Base-by-base conservation (phyloP, 2,329 filamentous ascomycete genomes). In the Phaeosphaeriaceae sp. region DNA sequence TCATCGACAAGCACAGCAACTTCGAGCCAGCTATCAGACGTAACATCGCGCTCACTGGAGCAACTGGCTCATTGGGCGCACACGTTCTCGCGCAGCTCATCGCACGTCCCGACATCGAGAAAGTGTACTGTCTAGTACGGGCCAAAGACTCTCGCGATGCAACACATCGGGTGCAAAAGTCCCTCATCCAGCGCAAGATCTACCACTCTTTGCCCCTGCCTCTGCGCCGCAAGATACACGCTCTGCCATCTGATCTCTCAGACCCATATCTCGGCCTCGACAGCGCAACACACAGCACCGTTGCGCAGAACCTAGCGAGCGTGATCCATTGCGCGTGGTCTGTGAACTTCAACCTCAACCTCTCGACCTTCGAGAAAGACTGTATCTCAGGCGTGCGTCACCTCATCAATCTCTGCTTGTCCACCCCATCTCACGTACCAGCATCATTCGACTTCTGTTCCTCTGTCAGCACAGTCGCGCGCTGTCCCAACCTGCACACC, bases 51-150 rank as follows among this genome's bases (percentile, higher is more conserved):
- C 74, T 91, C 3, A 91, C 88, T 1, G 89, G 89, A 1, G 83
- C 85, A 0, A 91, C 89, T 0, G 89, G 89, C 0, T 89, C 88
- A 2, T 80, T 91, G 0, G 89, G 89, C 1, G 81, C 85, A 0
- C 87, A 89, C 64, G 79, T 89, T 1, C 78, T 87, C 1, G 66
- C 71, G 5, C 73, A 78, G 24, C 58, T 80, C 9, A 63, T 70
- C 7, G 52, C 49, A 22, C 70, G 68, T 2, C 44, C 68, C 19
- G 63, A 75, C 33, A 69, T 79, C 17, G 52, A 67, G 3, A 77
- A 72, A 4, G 75, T 88, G 1, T 85, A 85, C 74, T 85, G 83
- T 54, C 78, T 87, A 3, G 81, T 86, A 2, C 80, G 85, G 21
- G 83, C 83, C 3, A 66, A 72, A 0, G 71, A 71, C 13, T 58